Evolutionary conservation across 129 eudicot species (phyloP).

Genomic region (Artemisia tridentata): DNA sequence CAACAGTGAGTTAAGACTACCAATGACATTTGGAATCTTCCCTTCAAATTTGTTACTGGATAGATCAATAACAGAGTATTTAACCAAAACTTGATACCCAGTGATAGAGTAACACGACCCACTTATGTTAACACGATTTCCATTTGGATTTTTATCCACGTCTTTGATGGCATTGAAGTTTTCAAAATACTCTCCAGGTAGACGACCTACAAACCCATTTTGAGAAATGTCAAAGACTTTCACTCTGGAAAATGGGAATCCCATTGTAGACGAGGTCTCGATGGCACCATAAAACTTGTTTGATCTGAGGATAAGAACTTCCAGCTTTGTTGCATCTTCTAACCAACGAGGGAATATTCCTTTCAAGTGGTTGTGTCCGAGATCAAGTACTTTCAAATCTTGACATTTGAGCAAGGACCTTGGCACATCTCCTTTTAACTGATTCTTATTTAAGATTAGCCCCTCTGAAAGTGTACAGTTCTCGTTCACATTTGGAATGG

Average conservation of each 20-base stretch:
- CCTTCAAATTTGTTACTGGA: conserved; percentile 20
- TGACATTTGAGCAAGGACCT: background rate
- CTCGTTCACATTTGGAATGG: background rate
- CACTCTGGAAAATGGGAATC: background rate
- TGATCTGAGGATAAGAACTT: conserved; percentile 6
- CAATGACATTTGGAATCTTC: conserved; percentile 17
- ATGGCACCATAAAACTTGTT: conserved; percentile 7
- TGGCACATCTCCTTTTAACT: conserved; percentile 17
- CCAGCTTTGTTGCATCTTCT: conserved; percentile 5
- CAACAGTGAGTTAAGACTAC: conserved; percentile 16
- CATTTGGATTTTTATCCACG: background rate
- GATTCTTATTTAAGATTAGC: background rate
- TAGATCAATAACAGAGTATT: conserved; percentile 11
- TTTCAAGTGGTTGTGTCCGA: background rate
- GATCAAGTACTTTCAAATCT: conserved; percentile 8
- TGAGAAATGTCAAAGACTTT: background rate
- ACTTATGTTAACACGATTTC: background rate
- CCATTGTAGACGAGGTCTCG: background rate
- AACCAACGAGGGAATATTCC: conserved; percentile 13
- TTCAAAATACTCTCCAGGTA: conserved; percentile 9
- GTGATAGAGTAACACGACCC: background rate
- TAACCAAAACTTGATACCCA: background rate
- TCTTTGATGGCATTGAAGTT: conserved; percentile 14
- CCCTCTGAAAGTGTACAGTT: background rate
- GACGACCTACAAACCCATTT: conserved; percentile 6